These are phyloP conservation scores for Leishmania tarentolae DNA, from an alignment of 208 protist species.

Conservation along the genomic window DNA sequence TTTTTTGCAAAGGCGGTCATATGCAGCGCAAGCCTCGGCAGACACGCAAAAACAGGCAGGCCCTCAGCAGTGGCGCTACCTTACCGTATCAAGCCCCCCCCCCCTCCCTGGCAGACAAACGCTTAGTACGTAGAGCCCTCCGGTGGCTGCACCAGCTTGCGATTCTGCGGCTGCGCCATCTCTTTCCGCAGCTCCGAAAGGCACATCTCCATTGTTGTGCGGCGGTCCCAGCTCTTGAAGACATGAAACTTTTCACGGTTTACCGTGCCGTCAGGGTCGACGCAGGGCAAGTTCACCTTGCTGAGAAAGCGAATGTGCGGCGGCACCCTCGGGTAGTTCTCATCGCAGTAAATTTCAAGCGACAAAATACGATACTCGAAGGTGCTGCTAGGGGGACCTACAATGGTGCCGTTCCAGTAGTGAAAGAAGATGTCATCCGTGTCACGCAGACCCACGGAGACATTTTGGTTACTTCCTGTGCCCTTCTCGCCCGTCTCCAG, in stretches of 20 bases:
- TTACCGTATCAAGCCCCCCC: background rate
- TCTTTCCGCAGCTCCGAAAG: conserved; percentile 86
- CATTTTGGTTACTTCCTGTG: conserved; percentile 83
- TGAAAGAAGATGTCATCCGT: conserved; percentile 91
- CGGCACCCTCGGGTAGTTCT: conserved; percentile 86
- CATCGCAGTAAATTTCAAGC: conserved; percentile 89
- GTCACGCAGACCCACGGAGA: conserved; percentile 88
- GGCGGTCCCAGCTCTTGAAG: conserved; percentile 83
- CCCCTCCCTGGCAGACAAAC: background rate
- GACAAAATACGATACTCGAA: conserved; percentile 92
- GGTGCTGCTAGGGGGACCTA: conserved; percentile 83
- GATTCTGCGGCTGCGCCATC: conserved; percentile 81
- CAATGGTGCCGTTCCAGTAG: conserved; percentile 92
- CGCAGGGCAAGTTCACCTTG: conserved; percentile 87
- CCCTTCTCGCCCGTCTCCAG: conserved; percentile 93
- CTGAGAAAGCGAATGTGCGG: conserved; percentile 86
- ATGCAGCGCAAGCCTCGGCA: background rate
- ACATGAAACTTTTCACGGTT: conserved; percentile 69
- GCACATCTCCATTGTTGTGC: conserved; percentile 88
- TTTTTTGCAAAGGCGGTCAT: background rate
- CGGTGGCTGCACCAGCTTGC: conserved; percentile 84
- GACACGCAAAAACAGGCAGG: background rate
- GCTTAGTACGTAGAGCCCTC: conserved; percentile 71
- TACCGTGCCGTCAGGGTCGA: conserved; percentile 78
- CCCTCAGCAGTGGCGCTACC: background rate